A percentile compares a stretch with the other conserved stretches of the same genome.
phyloP scores from a whole-genome alignment of 805 yeast species.

The Candida coquimbonensis region DNA sequence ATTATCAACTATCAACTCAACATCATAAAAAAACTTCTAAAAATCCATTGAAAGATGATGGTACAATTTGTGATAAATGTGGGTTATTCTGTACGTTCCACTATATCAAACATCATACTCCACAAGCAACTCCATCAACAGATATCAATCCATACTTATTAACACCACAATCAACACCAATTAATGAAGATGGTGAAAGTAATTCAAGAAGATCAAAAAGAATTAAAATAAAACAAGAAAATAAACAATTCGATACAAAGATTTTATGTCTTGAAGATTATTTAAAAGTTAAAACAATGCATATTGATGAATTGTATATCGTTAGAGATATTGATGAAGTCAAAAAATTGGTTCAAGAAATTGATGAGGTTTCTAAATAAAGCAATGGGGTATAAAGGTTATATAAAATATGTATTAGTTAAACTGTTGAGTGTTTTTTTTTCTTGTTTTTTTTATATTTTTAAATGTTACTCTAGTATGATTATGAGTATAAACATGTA shows the following conservation, averaged over 20 bases:
- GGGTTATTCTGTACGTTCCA: constrained; percentile 32
- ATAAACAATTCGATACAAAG: constrained; percentile 5
- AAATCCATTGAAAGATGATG: constrained; percentile 17
- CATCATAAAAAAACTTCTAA: constrained; percentile 1
- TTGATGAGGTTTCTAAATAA: constrained; percentile 2
- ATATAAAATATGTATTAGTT: not conserved
- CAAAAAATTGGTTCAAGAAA: constrained; percentile 11
- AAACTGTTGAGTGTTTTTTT: no score
- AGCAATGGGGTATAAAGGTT: not conserved
- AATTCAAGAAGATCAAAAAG: constrained; percentile 19
- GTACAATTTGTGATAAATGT: constrained; percentile 29
- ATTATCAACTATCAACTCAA: constrained; percentile 8
- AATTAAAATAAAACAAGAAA: constrained; percentile 14
- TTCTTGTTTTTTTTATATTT: no score
- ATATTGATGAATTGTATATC: constrained; percentile 10
- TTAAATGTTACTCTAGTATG: no score
- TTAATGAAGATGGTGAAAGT: constrained; percentile 3
- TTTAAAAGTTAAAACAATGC: constrained; percentile 7
- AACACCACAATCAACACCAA: constrained; percentile 20
- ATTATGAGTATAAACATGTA: no score
- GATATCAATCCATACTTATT: constrained; percentile 8
- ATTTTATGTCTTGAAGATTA: constrained; percentile 21
- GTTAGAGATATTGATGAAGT: constrained; percentile 14
- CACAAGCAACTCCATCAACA: not conserved
- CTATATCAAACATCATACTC: constrained; percentile 23